Percentiles rank a stretch among this genome's conserved stretches.
These are phyloP conservation scores for Chalciporus pseudorubinellus DNA, from an alignment of 768 basidiomycete species.

Conservation along the genomic window DNA sequence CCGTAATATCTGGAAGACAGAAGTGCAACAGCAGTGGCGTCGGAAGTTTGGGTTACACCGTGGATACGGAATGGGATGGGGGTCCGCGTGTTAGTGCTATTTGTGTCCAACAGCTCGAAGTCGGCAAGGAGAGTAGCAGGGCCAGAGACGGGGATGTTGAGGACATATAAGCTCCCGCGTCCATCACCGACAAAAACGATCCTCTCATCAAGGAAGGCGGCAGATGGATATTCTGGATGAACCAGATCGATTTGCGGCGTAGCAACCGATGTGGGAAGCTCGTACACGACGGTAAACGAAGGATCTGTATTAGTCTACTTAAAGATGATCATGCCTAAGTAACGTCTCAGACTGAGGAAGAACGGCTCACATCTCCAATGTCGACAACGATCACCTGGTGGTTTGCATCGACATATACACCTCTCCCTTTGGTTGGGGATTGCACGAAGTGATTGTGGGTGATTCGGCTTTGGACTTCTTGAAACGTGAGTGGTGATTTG, in stretches of 20 bases:
- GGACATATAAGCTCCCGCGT: conserved; percentile 59
- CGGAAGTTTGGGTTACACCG: conserved; percentile 35
- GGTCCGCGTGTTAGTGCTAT: conserved; percentile 20
- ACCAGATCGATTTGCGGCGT: conserved; percentile 37
- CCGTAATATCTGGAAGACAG: conserved; percentile 60
- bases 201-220: conserved; percentile 49
- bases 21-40: conserved; percentile 43
- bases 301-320: conserved; percentile 54
- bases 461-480: conserved; percentile 82
- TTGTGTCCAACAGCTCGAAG: conserved; percentile 42
- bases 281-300: conserved; percentile 53
- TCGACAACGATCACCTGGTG: conserved; percentile 60
- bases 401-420: conserved; percentile 67
- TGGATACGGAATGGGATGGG: conserved; percentile 40
- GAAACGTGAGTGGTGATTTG: conserved; percentile 62
- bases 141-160: conserved; percentile 43
- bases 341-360: background rate
- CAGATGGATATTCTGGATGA: conserved; percentile 75
- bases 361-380: conserved; percentile 52
- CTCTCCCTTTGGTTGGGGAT: conserved; percentile 42
- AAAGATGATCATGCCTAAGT: conserved; percentile 10
- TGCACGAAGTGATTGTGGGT: conserved; percentile 77
- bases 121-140: conserved; percentile 48
- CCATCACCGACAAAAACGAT: conserved; percentile 67
- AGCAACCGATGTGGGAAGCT: conserved; percentile 55